phyloP scores from a whole-genome alignment of 2,329 filamentous ascomycete species.

The Claviceps purpurea region DNA sequence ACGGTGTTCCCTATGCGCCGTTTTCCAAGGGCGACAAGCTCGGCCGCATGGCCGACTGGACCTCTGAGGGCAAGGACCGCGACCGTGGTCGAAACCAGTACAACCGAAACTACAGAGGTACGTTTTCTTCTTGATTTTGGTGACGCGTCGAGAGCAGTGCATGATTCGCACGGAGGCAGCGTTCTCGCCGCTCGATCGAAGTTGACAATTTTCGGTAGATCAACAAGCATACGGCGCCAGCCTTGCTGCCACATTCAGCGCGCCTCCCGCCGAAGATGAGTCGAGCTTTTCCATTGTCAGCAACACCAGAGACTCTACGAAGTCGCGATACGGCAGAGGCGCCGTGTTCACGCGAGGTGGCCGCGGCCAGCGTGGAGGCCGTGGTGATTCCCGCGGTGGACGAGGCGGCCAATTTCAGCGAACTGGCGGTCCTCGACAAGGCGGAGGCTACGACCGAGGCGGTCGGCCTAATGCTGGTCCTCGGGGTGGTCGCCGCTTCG shows the following conservation, averaged over 20 bases:
- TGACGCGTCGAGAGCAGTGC: no score
- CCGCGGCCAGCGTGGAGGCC: slow-evolving; percentile 62
- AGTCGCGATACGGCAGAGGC: slow-evolving; percentile 79
- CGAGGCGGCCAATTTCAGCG: slow-evolving; percentile 54
- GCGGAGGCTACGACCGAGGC: slow-evolving; percentile 55
- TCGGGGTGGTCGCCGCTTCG: slow-evolving; percentile 73
- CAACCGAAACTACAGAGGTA: slow-evolving; percentile 86
- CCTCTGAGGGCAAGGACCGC: slow-evolving; percentile 75
- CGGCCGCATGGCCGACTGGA: slow-evolving; percentile 99
- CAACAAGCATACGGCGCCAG: slow-evolving; percentile 95
- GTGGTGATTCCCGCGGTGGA: slow-evolving; percentile 47
- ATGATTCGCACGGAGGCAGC: background rate
- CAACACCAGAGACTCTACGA: slow-evolving; percentile 75
- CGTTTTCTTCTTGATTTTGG: background rate
- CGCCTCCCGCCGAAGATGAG: slow-evolving; percentile 88
- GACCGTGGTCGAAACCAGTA: slow-evolving; percentile 72
- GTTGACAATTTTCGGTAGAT: slow-evolving; percentile 36
- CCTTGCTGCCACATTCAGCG: slow-evolving; percentile 73
- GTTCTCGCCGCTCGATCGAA: background rate
- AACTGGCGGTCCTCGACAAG: slow-evolving; percentile 54
- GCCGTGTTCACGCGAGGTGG: slow-evolving; percentile 73
- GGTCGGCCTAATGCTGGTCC: slow-evolving; percentile 54
- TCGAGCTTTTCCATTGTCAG: slow-evolving; percentile 96
- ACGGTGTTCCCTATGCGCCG: slow-evolving; percentile 92
- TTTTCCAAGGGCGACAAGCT: slow-evolving; percentile 99